Evolutionary conservation across 768 basidiomycete genomes (phyloP).

Genomic region (Myochromella boudieri): DNA sequence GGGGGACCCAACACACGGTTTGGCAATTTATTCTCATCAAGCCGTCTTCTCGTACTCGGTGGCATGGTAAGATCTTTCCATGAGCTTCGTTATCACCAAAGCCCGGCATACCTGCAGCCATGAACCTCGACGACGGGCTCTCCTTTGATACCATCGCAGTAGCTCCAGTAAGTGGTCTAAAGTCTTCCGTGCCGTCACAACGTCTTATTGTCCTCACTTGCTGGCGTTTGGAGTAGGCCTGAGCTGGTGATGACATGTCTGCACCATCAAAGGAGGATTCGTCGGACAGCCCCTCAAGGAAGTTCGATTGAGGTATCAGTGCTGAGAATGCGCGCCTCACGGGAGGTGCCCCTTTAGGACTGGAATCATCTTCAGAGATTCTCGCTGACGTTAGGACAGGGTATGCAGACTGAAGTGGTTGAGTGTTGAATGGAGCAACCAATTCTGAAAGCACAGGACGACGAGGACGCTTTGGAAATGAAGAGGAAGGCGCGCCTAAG

Average conservation of each 20-base stretch:
- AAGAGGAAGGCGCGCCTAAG: slow-evolving; percentile 53
- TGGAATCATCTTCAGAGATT: slow-evolving; percentile 22
- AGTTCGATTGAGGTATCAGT: slow-evolving; percentile 62
- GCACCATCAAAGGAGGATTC: slow-evolving; percentile 64
- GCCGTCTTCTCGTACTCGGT: slow-evolving; percentile 92
- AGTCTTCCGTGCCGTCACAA: slow-evolving; percentile 81
- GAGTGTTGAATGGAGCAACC: slow-evolving; percentile 44
- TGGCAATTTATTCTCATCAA: slow-evolving; percentile 82
- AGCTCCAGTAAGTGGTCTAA: slow-evolving; percentile 70
- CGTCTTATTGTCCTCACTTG: slow-evolving; percentile 75
- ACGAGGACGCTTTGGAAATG: slow-evolving; percentile 57
- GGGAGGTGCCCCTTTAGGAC: slow-evolving; percentile 44
- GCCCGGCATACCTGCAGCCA: slow-evolving; percentile 68
- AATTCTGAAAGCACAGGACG: slow-evolving; percentile 69
- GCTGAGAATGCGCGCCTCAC: slow-evolving; percentile 77
- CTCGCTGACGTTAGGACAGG: slow-evolving; percentile 34
- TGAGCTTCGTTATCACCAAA: slow-evolving; percentile 92
- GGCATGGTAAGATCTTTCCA: slow-evolving; percentile 93
- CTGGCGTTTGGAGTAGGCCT: slow-evolving; percentile 77
- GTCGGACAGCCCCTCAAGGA: slow-evolving; percentile 43
- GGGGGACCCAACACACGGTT: slow-evolving; percentile 57
- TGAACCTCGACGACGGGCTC: slow-evolving; percentile 56
- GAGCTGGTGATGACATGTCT: slow-evolving; percentile 79
- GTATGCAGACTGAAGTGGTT: slow-evolving; percentile 39
- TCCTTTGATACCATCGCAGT: slow-evolving; percentile 54